Percentiles rank a stretch among this genome's conserved stretches.
Conservation (phyloP, 106 monocot genomes). For the Acorus calamus region DNA sequence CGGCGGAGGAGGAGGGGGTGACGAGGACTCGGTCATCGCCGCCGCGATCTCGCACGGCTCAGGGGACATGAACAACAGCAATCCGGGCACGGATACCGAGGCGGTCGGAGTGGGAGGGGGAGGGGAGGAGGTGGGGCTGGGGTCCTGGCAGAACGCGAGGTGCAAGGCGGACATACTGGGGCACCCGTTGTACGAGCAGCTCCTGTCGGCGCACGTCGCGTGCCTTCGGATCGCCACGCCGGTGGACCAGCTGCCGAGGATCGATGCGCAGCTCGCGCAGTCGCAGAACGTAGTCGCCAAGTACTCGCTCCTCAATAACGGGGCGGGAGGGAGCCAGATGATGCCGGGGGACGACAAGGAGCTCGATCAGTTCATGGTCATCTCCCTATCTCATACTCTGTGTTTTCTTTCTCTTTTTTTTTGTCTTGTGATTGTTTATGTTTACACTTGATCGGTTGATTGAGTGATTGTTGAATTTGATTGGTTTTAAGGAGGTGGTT, state of each 20-base stretch:
- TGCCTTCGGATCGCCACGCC: slow-evolving; percentile 85
- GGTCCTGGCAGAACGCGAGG: slow-evolving; percentile 48
- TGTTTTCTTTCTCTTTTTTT: not conserved
- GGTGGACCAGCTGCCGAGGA: slow-evolving; percentile 82
- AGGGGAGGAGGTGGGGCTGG: slow-evolving; percentile 22
- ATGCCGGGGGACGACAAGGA: slow-evolving; percentile 48
- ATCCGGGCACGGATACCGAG: not conserved
- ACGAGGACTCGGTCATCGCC: slow-evolving; percentile 19
- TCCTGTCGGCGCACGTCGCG: slow-evolving; percentile 82
- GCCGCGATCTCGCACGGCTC: slow-evolving; percentile 18
- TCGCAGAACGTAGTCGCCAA: slow-evolving; percentile 53
- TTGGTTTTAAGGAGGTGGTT: too few species aligned
- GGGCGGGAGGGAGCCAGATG: slow-evolving; percentile 7
- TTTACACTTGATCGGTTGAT: not conserved
- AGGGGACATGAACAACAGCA: slow-evolving; percentile 1
- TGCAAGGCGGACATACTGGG: slow-evolving; percentile 67
- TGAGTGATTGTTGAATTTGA: too few species aligned
- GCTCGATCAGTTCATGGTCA: slow-evolving; percentile 92
- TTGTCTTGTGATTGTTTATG: not conserved
- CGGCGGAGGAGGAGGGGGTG: slow-evolving; percentile 9
- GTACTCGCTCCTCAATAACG: slow-evolving; percentile 32
- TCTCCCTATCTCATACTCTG: not conserved
- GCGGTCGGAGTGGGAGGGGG: not conserved
- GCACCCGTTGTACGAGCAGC: slow-evolving; percentile 86
- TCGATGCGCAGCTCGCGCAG: slow-evolving; percentile 77